Percentiles rank a stretch among this genome's conserved stretches.
Evolutionary conservation across 2,329 filamentous ascomycete genomes (phyloP).

Genomic region (Aspergillus tamarii): DNA sequence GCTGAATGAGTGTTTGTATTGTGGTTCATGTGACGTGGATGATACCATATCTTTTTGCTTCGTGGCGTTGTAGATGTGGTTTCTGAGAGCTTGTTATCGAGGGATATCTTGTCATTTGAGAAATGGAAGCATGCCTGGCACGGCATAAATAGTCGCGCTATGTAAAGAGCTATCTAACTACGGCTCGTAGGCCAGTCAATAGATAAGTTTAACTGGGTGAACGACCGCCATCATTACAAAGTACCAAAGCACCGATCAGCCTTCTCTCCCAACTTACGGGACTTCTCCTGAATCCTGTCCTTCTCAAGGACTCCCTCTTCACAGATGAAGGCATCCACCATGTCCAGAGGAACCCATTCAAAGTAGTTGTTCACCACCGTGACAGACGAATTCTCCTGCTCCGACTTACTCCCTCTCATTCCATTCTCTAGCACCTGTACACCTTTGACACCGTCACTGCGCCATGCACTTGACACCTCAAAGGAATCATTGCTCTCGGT

Average conservation of each 20-base stretch:
- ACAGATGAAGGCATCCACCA: slow-evolving; percentile 60
- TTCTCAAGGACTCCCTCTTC: slow-evolving; percentile 52
- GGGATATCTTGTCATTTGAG: background rate
- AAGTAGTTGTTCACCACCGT: slow-evolving; percentile 57
- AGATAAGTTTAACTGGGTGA: background rate
- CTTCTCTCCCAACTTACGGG: slow-evolving; percentile 24
- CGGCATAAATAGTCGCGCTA: background rate
- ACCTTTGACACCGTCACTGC: slow-evolving; percentile 26
- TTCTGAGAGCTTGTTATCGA: too few species aligned
- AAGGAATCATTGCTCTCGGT: slow-evolving; percentile 57
- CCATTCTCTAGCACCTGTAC: slow-evolving; percentile 25
- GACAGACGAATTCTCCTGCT: slow-evolving; percentile 23
- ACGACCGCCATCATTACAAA: slow-evolving; percentile 4
- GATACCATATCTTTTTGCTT: too few species aligned
- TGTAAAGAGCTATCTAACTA: background rate
- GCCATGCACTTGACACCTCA: slow-evolving; percentile 58
- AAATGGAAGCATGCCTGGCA: background rate
- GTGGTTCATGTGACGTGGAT: background rate
- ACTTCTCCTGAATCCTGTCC: slow-evolving; percentile 27
- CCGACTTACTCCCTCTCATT: slow-evolving; percentile 11
- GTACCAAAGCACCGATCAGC: slow-evolving; percentile 26
- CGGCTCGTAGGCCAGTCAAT: background rate
- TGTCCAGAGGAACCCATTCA: slow-evolving; percentile 59
- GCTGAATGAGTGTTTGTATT: too few species aligned
- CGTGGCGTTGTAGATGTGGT: too few species aligned